Evolutionary conservation across 176 grass and related monocot genomes (phyloP).

Genomic region (Rhynchospora tenuis): DNA sequence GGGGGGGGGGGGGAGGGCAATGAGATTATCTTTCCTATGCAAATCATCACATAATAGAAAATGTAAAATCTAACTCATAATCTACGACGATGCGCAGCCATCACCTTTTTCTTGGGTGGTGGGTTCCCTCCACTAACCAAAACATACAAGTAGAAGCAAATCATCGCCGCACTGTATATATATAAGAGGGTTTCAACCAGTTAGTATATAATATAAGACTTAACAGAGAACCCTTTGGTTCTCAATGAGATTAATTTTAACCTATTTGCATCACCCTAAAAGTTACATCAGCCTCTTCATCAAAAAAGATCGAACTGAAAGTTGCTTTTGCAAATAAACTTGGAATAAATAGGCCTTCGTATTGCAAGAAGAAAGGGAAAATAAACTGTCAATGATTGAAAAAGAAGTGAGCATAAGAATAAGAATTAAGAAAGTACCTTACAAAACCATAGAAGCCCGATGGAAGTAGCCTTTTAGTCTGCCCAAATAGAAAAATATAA

Average conservation of each 20-base stretch:
- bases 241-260: neutral
- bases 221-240: neutral
- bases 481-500: constrained; percentile 3
- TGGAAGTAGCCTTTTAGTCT: constrained; percentile 78
- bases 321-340: neutral
- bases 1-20: no score
- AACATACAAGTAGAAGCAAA: constrained; percentile 84
- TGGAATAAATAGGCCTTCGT: neutral
- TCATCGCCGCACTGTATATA: constrained; percentile 54
- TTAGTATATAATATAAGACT: neutral
- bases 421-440: constrained; percentile 55
- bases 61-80: constrained; percentile 1
- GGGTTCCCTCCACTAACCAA: constrained; percentile 72
- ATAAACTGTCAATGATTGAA: neutral
- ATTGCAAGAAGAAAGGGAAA: neutral
- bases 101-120: constrained; percentile 58
- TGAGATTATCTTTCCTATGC: neutral
- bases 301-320: constrained; percentile 6
- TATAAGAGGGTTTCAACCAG: neutral
- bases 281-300: neutral
- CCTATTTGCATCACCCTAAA: neutral
- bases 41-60: neutral
- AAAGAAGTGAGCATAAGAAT: neutral
- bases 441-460: constrained; percentile 50
- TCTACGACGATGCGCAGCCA: constrained; percentile 26